A percentile compares a stretch with the other conserved stretches of the same genome.
Evolutionary conservation across 352 stramenopile species (phyloP).

Genomic region (Phytopythium montanum): DNA sequence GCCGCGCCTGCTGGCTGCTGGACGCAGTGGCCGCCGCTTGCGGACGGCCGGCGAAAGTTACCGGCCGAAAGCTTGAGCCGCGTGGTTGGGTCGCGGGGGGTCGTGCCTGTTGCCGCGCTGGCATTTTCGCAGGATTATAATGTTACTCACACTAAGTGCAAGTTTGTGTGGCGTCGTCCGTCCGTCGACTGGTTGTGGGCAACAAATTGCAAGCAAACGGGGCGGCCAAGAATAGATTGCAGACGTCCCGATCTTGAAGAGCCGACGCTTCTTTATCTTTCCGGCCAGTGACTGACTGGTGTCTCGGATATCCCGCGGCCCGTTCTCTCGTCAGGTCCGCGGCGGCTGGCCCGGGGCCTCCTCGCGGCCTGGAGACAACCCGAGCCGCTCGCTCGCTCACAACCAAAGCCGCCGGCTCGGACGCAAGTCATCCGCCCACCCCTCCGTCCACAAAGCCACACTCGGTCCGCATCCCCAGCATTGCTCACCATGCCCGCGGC

Average conservation of each 20-base stretch:
- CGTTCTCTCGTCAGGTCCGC: not conserved
- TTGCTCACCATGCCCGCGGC: not conserved
- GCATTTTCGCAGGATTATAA: not conserved
- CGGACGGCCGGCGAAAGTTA: not conserved
- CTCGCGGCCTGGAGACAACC: too few relatives aligned
- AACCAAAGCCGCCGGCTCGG: slow-evolving; percentile 6
- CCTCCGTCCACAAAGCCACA: not conserved
- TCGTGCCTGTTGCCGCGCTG: too few relatives aligned
- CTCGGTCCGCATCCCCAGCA: not conserved
- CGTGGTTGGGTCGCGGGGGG: too few relatives aligned
- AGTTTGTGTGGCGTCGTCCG: not conserved
- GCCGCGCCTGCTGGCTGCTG: too few relatives aligned
- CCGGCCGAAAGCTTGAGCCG: too few relatives aligned
- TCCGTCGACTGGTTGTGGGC: slow-evolving; percentile 1
- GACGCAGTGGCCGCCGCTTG: too few relatives aligned
- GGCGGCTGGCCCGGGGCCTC: not conserved
- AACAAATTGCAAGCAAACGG: not conserved
- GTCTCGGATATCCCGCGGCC: not conserved
- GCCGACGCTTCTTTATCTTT: not conserved
- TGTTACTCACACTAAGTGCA: slow-evolving; percentile 3
- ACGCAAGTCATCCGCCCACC: not conserved
- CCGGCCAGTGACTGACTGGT: not conserved
- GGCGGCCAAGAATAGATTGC: not conserved
- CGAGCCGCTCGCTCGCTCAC: not conserved
- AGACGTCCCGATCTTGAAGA: not conserved